Conservation (phyloP, 192 early-diverging fungal species). For the Globomyces pollinis-pini region DNA sequence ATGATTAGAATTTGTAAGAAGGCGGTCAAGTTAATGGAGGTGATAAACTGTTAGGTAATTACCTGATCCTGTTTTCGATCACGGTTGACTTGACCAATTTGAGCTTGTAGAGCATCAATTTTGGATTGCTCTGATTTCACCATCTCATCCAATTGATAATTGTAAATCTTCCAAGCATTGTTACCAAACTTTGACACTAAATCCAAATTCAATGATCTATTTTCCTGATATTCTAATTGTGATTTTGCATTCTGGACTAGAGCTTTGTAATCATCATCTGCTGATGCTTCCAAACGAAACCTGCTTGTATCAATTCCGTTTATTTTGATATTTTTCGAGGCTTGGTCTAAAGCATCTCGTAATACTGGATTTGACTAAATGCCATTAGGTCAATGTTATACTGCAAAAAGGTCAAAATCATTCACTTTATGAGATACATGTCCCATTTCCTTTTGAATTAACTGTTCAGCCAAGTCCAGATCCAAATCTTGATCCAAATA, state of each 20-base stretch:
- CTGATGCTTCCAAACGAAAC: background rate
- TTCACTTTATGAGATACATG: background rate
- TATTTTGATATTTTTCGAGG: too few relatives aligned
- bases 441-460: background rate
- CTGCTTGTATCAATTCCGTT: background rate
- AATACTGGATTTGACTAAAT: background rate
- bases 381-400: too few relatives aligned
- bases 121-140: constrained; percentile 9
- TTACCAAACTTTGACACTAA: constrained; percentile 36
- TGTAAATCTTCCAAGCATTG: constrained; percentile 38
- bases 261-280: constrained; percentile 9
- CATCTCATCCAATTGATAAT: constrained; percentile 31
- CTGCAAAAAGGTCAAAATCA: too few relatives aligned
- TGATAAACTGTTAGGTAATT: background rate
- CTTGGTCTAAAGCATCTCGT: background rate
- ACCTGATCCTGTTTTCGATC: constrained; percentile 41
- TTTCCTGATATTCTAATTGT: constrained; percentile 37
- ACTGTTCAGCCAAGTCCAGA: constrained; percentile 1
- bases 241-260: constrained; percentile 40
- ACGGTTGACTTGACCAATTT: constrained; percentile 34
- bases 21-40: background rate
- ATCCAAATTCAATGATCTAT: constrained; percentile 38
- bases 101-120: constrained; percentile 14
- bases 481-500: constrained; percentile 1
- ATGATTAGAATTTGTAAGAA: background rate